Evolutionary conservation across 768 basidiomycete genomes (phyloP), one percentile per base, ranked within the genome.

Genomic region (Boletus pseudo-olivaceus): DNA sequence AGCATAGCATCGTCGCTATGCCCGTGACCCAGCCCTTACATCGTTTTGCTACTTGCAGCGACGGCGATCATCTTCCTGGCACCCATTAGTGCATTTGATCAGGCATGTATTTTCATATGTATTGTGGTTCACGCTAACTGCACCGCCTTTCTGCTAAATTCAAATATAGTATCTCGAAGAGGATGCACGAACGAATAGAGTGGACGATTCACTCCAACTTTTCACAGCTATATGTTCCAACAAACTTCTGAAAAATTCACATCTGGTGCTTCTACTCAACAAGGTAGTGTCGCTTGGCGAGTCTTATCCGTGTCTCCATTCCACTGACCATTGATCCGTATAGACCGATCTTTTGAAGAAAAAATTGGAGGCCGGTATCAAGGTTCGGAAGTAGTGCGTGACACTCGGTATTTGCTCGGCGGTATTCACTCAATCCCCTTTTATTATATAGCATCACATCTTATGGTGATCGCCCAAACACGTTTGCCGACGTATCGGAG

Each of bases 41-140:
- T 23, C 7, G 30, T 59, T 55, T 49, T 47, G 1, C 35, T 46
- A 9, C 53, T 53, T 33, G 45, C 64, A 90, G 88, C 88, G 5
- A 85, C 87, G 41, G 89, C 90, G 32, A 85, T 93, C 65, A 92
- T 93, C 68, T 93, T 93, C 70, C 73, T 93, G 47, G 90, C 88
- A 47, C 90, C 90, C 38, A 85, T 93, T 58, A 88, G 87, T 62
- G 90, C 90, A 38, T 93, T 89, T 66, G 89, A 93, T 76, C 89
- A 92, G 81, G 87, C 84, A 64, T 57, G 74, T 38, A 17, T 52
- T 43, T 42, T 20, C n/a, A 30, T 46, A 41, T 51, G 44, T 47
- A 12, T 44, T 32, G 43, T 33, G 38, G 23, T 30, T 42, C 50
- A 23, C 19, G 33, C 58, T 47, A 38, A 53, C 17, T 33, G 33